Base-by-base conservation (phyloP, 1,284 basidiomycete genomes). In the Pascua guehoae region DNA sequence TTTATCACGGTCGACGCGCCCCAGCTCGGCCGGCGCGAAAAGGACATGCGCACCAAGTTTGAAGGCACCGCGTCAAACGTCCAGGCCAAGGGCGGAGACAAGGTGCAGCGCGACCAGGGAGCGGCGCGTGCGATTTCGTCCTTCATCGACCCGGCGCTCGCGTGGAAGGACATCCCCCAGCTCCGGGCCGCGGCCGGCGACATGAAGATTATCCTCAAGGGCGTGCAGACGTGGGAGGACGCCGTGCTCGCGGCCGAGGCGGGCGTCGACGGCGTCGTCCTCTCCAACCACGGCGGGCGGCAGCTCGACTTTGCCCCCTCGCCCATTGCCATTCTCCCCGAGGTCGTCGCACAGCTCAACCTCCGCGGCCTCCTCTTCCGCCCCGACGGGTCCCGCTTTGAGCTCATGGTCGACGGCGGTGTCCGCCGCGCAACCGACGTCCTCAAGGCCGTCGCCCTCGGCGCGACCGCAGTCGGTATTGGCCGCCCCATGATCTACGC, bases 11-110 rank as follows among this genome's bases (percentile, higher is more conserved):
- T 95, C 36, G 91, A 96, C 72, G 91, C 92, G 4, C 92, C 92
- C 5, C 91, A 94, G 68, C 84, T 96, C 16, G 92, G 91, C 51
- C 83, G 91, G 24, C 83, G 91, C 56, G 91, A 93, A 75, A 90
- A 91, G 85, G 93, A 97, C 71, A 97, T 97, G 94, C 82, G 94
- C 42, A 89, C 89, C 83, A 95, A 93, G 72, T 96, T 96, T 64
- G 91, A 91, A 44, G 92, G 88, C 9, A 86, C 86, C 45, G 89
- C 89, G 60, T 88, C 89, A 4, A 84, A 65, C 43, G 74, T 71
- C 51, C 88, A 66, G 84, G 86, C 74, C 80, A 69, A 64, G 61
- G 81, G 84, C 55, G 72, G 72, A 50, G 79, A 83, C 59, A 81
- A 81, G 18, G 82, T 92, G 18, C 87, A 94, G 69, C 84, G 90